Percentiles rank a stretch among this genome's conserved stretches.
These are phyloP conservation scores for Leptographium galeiforme DNA, from an alignment of 2,329 filamentous ascomycete species.

Conservation along the genomic window DNA sequence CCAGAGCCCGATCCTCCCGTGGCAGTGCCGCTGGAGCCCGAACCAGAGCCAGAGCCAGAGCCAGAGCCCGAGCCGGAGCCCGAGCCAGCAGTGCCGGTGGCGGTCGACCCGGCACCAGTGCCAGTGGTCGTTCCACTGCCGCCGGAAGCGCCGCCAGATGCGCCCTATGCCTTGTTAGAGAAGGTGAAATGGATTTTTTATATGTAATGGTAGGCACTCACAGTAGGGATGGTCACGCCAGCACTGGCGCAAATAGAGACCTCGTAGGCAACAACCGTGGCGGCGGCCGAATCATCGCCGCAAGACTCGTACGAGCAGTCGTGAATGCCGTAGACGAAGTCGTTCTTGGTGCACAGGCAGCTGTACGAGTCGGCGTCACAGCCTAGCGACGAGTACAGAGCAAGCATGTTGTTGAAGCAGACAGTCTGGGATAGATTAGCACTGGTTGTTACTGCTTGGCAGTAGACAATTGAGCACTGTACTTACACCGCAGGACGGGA, in stretches of 20 bases:
- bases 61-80: background rate
- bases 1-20: background rate
- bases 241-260: conserved; percentile 23
- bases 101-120: background rate
- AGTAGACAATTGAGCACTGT: background rate
- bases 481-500: conserved; percentile 42
- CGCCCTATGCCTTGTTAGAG: background rate
- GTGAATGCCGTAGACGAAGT: conserved; percentile 36
- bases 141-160: conserved; percentile 2
- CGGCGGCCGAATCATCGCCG: conserved; percentile 18
- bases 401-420: conserved; percentile 39
- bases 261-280: conserved; percentile 25
- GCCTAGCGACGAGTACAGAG: conserved; percentile 28
- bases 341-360: conserved; percentile 32
- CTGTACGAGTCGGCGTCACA: conserved; percentile 27
- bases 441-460: background rate
- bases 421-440: conserved; percentile 21
- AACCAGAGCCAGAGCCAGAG: background rate
- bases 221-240: conserved; percentile 21
- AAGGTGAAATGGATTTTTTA: background rate
- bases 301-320: conserved; percentile 36
- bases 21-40: too few species aligned
- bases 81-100: background rate
- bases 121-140: conserved; percentile 9
- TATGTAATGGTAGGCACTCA: conserved; percentile 5